Evolutionary conservation across 164 flowering plant species (phyloP), one percentile per base, ranked within the genome.

Genomic region (Liriodendron chinense): DNA sequence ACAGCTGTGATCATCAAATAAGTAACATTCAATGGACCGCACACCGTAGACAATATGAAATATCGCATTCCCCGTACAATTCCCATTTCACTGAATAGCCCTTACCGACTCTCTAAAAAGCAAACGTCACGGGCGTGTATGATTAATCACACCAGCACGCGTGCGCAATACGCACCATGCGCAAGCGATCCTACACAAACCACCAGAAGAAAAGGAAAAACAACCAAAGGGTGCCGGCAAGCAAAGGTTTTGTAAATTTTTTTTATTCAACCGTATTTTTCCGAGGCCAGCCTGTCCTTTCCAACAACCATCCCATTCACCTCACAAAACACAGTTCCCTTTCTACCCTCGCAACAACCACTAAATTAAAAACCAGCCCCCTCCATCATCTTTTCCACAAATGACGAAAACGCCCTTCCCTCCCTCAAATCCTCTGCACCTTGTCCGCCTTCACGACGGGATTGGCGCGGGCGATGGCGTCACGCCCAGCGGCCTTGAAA

Each of bases 391-490:
- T 53, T 12, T 53, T 53, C 4, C 59, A n/a, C 1, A n/a, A 50
- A 70, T 47, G 65, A 59, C 73, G 23, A 50, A 50, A 12, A 21
- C 25, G 22, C 63, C 73, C 73, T 14, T 22, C 23, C 64, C 22
- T 23, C 16, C 56, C 48, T 81, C 77, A 77, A 9, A 77, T 74
- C 73, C 69, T 74, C 65, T 78, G 69, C 18, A 81, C 48, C 53
- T 78, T 81, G 8, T 75, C 68, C 59, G 76, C 76, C 71, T 78
- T 75, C 25, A 78, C 79, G 59, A 75, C 24, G 21, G 83, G 83
- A 25, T 81, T 81, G 24, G 79, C 78, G 69, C 70, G 70, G 47
- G 81, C 81, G 47, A 78, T 78, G 50, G 78, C 81, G 23, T 75
- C 75, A 16, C 83, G 73, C 16, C 81, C 83, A 25, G 64, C 72